These are phyloP conservation scores for Chlorophyllum brunneum DNA, from an alignment of 768 basidiomycete species.

Conservation along the genomic window DNA sequence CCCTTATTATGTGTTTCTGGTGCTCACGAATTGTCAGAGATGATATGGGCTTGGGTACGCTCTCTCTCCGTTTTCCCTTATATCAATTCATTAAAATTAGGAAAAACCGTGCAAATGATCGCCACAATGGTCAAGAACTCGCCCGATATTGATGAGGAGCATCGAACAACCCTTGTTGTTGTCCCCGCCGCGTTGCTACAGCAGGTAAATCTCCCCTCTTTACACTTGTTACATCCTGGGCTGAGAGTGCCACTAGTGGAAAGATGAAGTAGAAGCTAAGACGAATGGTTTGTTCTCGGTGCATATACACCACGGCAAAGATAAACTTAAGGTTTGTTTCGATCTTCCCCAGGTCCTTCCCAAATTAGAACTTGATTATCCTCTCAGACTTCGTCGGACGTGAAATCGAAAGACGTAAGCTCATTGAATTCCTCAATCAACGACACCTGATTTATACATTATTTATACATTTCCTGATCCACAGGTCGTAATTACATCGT, in stretches of 20 bases:
- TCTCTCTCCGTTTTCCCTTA: not conserved
- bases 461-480: not conserved
- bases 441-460: not conserved
- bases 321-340: constrained; percentile 49
- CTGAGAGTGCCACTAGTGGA: constrained; percentile 44
- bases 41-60: constrained; percentile 63
- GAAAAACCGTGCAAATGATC: constrained; percentile 79
- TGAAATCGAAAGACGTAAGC: constrained; percentile 52
- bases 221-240: not conserved
- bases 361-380: not conserved
- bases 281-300: constrained; percentile 59
- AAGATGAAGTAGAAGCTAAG: constrained; percentile 68
- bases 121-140: constrained; percentile 71
- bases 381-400: constrained; percentile 36
- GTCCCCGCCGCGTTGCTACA: constrained; percentile 73
- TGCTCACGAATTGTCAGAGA: constrained; percentile 35
- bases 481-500: constrained; percentile 74
- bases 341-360: not conserved
- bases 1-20: not conserved
- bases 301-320: constrained; percentile 69
- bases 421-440: not conserved
- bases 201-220: constrained; percentile 39
- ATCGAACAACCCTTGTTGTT: constrained; percentile 64
- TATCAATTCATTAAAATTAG: constrained; percentile 20
- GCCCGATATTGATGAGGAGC: constrained; percentile 41